Base-by-base conservation (phyloP, 116 monocot species). In the Zostera marina region DNA sequence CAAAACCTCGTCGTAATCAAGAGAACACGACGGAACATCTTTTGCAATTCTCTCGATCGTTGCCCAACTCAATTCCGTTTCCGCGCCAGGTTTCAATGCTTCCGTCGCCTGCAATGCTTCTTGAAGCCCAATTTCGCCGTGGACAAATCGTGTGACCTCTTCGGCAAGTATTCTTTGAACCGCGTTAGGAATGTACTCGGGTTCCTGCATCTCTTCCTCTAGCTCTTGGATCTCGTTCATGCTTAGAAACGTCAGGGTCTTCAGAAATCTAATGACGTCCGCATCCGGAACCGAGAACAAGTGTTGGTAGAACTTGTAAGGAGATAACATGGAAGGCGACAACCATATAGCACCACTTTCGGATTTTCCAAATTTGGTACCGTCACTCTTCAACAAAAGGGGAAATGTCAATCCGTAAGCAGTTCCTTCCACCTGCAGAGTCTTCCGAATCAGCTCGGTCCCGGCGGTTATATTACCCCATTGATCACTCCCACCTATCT, bases 381-480 rank as follows among this genome's bases (percentile, higher is more conserved):
- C 88, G 42, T 94, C 94, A 59, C 84, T 94, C 73, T 79, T 94
- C 43, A 94, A 56, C 74, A 94, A 16, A 47, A 94, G 88, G 1
- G 93, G 94, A 63, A 94, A 94, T 13, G 88, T 94, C 71, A 88
- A 19, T 8, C 94, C 88, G 47, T 80, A 79, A 51, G 88, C 94
- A 51, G 88, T 88, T 57, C 84, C 94, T 55, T 84, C 88, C 2
- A 66, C 64, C 70, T 87, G 87, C 64, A 87, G 69, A 24, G 84
- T 76, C 67, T 84, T 94, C 14, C 94, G 71, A 55, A 94, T 84
- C 25, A 94, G 56, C 24, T 94, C 94, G 0, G 94, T 88, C 11
- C 94, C 94, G 1, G 88, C 88, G 7, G 88, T 94, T 20, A 94
- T 94, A 52, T 94, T 94, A 9, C 93, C 93, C 88, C 88, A 94